Conservation (phyloP, 345 rosid genomes). For the Sonneratia caseolaris region DNA sequence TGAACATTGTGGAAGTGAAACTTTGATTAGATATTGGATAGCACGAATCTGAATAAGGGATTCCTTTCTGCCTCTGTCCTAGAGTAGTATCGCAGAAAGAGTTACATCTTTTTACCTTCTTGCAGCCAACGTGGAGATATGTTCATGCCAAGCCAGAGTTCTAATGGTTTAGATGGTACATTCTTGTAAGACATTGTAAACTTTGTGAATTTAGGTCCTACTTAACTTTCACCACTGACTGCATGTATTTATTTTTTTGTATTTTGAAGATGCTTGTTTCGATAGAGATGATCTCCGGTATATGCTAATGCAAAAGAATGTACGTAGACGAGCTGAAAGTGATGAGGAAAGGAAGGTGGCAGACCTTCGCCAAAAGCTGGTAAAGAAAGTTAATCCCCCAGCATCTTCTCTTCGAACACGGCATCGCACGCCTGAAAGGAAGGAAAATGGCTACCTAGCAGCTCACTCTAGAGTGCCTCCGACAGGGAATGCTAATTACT, state of each 20-base stretch:
- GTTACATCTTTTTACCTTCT: conserved; percentile 11
- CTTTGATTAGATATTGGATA: background rate
- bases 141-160: conserved; percentile 22
- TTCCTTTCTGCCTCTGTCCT: background rate
- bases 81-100: background rate
- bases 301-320: conserved; percentile 66
- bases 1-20: background rate
- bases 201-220: conserved; percentile 6
- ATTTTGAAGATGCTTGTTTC: conserved; percentile 43
- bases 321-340: conserved; percentile 35
- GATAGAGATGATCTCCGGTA: conserved; percentile 69
- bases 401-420: conserved; percentile 21
- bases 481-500: conserved; percentile 38
- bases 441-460: conserved; percentile 24
- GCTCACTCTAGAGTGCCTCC: conserved; percentile 30
- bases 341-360: conserved; percentile 31
- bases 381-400: conserved; percentile 41
- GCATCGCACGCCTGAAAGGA: conserved; percentile 37
- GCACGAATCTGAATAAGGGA: too few species aligned
- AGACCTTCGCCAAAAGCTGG: conserved; percentile 76
- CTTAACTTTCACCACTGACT: background rate
- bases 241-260: conserved; percentile 6
- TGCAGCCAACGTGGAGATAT: conserved; percentile 66
- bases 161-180: conserved; percentile 40
- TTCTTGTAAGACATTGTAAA: background rate